phyloP scores from a whole-genome alignment of 257 asterid species.

The Pogostemon cablin region DNA sequence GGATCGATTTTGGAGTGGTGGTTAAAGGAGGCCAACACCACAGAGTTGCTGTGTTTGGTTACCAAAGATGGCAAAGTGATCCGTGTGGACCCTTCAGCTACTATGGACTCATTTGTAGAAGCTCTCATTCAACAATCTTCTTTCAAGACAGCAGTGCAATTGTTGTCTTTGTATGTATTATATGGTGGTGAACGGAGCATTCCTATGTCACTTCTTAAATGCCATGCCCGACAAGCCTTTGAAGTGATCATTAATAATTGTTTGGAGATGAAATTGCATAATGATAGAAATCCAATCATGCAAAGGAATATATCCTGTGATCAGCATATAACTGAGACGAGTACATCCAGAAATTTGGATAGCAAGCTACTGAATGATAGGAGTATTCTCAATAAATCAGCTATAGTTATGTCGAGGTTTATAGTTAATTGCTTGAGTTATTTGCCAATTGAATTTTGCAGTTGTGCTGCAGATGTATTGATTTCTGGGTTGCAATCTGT shows the following conservation, averaged over 20 bases:
- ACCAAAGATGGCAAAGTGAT: slow-evolving; percentile 79
- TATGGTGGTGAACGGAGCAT: slow-evolving; percentile 81
- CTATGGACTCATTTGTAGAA: slow-evolving; percentile 67
- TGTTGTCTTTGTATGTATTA: slow-evolving; percentile 69
- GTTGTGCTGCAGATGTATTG: slow-evolving; percentile 75
- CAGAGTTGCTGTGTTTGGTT: slow-evolving; percentile 76
- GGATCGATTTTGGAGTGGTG: slow-evolving; percentile 89
- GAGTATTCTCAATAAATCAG: slow-evolving; percentile 39
- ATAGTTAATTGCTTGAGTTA: slow-evolving; percentile 78
- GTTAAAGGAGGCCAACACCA: slow-evolving; percentile 68
- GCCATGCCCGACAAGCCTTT: slow-evolving; percentile 73
- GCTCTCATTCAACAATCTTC: slow-evolving; percentile 65
- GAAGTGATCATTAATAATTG: slow-evolving; percentile 56
- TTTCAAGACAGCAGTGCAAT: slow-evolving; percentile 73
- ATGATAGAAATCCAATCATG: slow-evolving; percentile 31
- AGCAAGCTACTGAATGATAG: slow-evolving; percentile 37
- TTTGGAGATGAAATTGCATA: slow-evolving; percentile 41
- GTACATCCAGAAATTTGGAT: slow-evolving; percentile 32
- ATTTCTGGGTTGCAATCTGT: slow-evolving; percentile 74
- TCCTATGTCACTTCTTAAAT: slow-evolving; percentile 77
- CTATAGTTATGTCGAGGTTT: slow-evolving; percentile 58
- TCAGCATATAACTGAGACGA: slow-evolving; percentile 35
- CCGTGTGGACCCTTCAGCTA: slow-evolving; percentile 80
- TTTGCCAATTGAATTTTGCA: slow-evolving; percentile 83
- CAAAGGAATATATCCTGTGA: slow-evolving; percentile 37